Conservation (phyloP, 257 asterid species). For the Fraxinus cuspidata region DNA sequence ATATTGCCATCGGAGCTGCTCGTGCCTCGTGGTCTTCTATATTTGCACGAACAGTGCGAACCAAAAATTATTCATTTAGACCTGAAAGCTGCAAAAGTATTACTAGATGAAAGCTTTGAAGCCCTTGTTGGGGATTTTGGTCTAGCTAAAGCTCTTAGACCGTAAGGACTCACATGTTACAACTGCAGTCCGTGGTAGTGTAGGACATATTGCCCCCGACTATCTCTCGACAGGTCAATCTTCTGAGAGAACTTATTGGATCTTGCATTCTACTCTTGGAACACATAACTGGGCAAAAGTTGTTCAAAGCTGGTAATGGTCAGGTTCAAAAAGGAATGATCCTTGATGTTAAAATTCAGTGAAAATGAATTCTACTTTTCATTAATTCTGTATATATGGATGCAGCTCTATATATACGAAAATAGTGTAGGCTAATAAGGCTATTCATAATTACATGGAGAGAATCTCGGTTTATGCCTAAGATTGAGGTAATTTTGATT, state of each 20-base stretch:
- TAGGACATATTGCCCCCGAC: slow-evolving; percentile 42
- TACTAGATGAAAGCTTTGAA: slow-evolving; percentile 84
- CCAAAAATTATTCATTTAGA: slow-evolving; percentile 28
- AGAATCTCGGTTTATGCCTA: too few relatives aligned
- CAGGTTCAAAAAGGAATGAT: slow-evolving; percentile 82
- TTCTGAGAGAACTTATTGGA: slow-evolving; percentile 83
- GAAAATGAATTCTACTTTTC: too few relatives aligned
- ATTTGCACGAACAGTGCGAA: slow-evolving; percentile 83
- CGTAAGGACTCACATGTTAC: slow-evolving; percentile 86
- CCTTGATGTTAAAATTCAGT: slow-evolving; percentile 40
- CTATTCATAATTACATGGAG: too few relatives aligned
- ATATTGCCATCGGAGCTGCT: slow-evolving; percentile 81
- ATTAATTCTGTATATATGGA: too few relatives aligned
- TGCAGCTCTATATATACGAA: too few relatives aligned
- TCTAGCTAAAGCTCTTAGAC: slow-evolving; percentile 89
- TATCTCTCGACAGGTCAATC: too few relatives aligned
- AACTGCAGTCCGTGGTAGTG: slow-evolving; percentile 92
- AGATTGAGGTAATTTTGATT: too few relatives aligned
- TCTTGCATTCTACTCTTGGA: slow-evolving; percentile 84
- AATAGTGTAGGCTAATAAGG: too few relatives aligned
- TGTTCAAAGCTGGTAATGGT: slow-evolving; percentile 61
- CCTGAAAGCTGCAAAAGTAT: slow-evolving; percentile 80
- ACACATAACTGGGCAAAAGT: slow-evolving; percentile 78
- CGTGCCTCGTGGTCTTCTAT: slow-evolving; percentile 96
- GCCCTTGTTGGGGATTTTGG: slow-evolving; percentile 97